phyloP scores from a whole-genome alignment of 2,329 filamentous ascomycete species.

The Pseudocercospora fijiensis region DNA sequence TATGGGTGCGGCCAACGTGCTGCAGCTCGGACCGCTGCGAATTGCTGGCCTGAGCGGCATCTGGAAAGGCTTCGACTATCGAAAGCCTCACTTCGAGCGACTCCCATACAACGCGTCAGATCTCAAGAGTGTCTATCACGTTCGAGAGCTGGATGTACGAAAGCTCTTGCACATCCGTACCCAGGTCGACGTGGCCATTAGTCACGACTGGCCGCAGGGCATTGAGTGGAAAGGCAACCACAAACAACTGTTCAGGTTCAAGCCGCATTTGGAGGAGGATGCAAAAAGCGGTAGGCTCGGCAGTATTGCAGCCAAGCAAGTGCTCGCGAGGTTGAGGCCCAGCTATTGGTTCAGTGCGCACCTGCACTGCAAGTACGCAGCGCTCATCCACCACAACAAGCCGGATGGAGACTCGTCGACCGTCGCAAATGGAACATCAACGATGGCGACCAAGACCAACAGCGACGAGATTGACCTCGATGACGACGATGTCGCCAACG shows the following conservation, averaged over 20 bases:
- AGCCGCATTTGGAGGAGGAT: slow-evolving; percentile 73
- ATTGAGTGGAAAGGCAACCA: slow-evolving; percentile 77
- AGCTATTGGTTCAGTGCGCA: slow-evolving; percentile 88
- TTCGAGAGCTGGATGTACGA: slow-evolving; percentile 84
- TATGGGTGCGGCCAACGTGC: slow-evolving; percentile 84
- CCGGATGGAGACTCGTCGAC: background rate
- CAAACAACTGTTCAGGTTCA: slow-evolving; percentile 66
- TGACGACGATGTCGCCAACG: slow-evolving; percentile 35
- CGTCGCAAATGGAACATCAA: background rate
- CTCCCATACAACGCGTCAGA: slow-evolving; percentile 79
- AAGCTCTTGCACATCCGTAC: slow-evolving; percentile 82
- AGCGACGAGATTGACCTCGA: slow-evolving; percentile 45
- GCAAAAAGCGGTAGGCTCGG: slow-evolving; percentile 73
- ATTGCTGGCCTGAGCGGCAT: slow-evolving; percentile 92
- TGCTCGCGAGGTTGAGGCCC: slow-evolving; percentile 79
- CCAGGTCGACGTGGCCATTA: slow-evolving; percentile 86
- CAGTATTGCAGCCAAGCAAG: slow-evolving; percentile 72
- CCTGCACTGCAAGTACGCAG: slow-evolving; percentile 83
- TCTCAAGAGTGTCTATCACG: slow-evolving; percentile 80
- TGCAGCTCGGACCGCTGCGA: slow-evolving; percentile 78
- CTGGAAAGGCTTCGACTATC: slow-evolving; percentile 89
- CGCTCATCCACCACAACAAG: slow-evolving; percentile 53
- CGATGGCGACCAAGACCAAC: slow-evolving; percentile 2
- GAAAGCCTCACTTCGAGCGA: slow-evolving; percentile 77
- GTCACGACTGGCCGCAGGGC: slow-evolving; percentile 90